Evolutionary conservation across 2,329 filamentous ascomycete genomes (phyloP), one percentile per base, ranked within the genome.

Genomic region (Aspergillus pseudotamarii): DNA sequence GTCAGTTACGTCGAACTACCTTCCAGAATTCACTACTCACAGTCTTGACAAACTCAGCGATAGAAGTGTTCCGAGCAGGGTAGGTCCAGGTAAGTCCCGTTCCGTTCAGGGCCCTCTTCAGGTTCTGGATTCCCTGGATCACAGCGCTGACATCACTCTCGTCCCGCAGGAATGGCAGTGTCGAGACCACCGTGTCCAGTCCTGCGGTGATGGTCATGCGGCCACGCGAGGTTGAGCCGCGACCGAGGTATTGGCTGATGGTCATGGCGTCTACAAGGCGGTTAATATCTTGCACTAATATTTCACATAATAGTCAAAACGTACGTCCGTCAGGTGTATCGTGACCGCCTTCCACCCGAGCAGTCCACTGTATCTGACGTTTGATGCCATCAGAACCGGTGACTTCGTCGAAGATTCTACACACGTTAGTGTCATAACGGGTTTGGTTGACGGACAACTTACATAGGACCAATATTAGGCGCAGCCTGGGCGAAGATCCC

Each of bases 401-500:
- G 50, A 63, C 45, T 41, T 63, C 53, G 61, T 63, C 61, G 57
- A 63, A 63, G 38, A 63, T 55, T 14, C 61, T 63, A 50, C 1
- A 28, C 10, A 8, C 8, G 26, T 60, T 28, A 55, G 54, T 19
- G 14, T 14, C 19, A 34, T 46, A 23, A 34, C 21, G 6, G 21
- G 11, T 14, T 6, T 26, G 14, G 21, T 16, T 16, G 23, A 23
- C 45, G 26, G 38, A 2, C 9, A 1, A 30, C 61, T 23, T 62
- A 67, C 65, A 66, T 56, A 10, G 66, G 66, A n/a, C 62, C 60
- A 46, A 67, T 63, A 41, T 67, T 67, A 12, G 66, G 66, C 10
- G 66, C 66, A 3, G 66, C 57, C 46, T 67, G 66, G 9, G 66
- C 55, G 9, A 67, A 58, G 12, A 63, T 59, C 10, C 66, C 66